Evolutionary conservation across 208 protist genomes (phyloP), one percentile per base, ranked within the genome.

Genomic region (Trypanosoma rangeli): DNA sequence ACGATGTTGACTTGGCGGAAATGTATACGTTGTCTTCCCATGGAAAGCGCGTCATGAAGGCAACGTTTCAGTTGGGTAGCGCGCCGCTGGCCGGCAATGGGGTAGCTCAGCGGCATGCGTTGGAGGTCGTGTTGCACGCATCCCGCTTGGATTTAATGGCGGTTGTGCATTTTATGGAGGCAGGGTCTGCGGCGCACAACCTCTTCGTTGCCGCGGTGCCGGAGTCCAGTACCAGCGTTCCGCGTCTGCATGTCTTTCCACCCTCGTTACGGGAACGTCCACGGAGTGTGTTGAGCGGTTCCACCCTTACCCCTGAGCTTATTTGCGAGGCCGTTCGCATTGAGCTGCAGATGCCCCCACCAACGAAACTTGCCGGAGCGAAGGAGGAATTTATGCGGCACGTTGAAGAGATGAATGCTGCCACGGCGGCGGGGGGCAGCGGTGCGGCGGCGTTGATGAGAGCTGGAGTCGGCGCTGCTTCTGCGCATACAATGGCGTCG

Each of bases 191-290:
- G 22, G 76, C 69, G 35, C 82, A 86, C 68, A 57, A 78, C 12
- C 62, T 82, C 9, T 89, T 93, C 64, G 58, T 64, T 7, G 37
- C 55, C 13, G 83, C 80, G 5, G 74, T 89, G 35, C 68, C 74
- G 8, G 73, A 57, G 15, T 44, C 37, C n/a, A 58, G 48, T 49
- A 35, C 64, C 22, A 24, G 61, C n/a, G 68, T 85, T 62, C 85
- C 80, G 10, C 75, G 82, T 18, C 72, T 87, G 54, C 80, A 86
- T 58, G 37, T 90, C 24, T 90, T 90, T 82, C 73, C 71, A 52
- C 71, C 18, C 37, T 68, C 24, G 61, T 66, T 48, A 22, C 62
- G 61, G 18, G 66, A 67, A 8, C 22, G 46, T 0, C 57, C 68
- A 35, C 77, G 78, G 15, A 63, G 64, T 42, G 82, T 80, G 26